These are phyloP conservation scores for Eustoma russellianum DNA, from an alignment of 257 asterid genomes.

Conservation along the genomic window DNA sequence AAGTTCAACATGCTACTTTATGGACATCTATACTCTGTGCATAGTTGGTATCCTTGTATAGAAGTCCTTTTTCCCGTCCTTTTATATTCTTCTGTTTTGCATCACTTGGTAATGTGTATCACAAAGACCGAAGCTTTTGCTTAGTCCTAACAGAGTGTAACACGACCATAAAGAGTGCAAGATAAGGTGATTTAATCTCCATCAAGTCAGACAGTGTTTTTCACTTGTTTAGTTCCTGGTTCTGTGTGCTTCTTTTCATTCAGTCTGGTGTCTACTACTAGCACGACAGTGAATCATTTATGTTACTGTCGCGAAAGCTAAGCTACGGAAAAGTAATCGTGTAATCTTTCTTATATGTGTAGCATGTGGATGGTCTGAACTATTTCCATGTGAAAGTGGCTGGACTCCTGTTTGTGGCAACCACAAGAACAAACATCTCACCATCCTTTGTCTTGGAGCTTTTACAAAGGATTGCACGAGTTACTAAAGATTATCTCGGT, in stretches of 20 bases:
- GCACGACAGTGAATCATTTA: background rate
- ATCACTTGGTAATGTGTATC: no score
- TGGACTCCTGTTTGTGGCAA: constrained; percentile 92
- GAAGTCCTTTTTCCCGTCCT: no score
- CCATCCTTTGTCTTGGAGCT: constrained; percentile 97
- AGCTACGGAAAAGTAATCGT: constrained; percentile 11
- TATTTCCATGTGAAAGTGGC: constrained; percentile 96
- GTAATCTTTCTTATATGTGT: constrained; percentile 16
- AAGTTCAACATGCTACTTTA: background rate
- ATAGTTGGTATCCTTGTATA: no score
- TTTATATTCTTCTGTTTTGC: no score
- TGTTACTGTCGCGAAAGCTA: no score
- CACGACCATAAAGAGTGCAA: no score
- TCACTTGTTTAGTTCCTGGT: background rate
- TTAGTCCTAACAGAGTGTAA: no score
- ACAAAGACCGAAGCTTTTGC: no score
- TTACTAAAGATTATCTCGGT: constrained; percentile 94
- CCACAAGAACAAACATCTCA: constrained; percentile 74
- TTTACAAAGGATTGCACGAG: constrained; percentile 96
- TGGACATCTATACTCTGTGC: no score
- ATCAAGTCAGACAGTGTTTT: no score
- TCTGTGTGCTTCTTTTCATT: background rate
- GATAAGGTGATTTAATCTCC: no score
- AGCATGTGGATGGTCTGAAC: constrained; percentile 96
- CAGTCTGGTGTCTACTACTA: background rate